A percentile compares a stretch with the other conserved stretches of the same genome.
Evolutionary conservation across 257 asterid genomes (phyloP).

Genomic region (Prunella vulgaris): DNA sequence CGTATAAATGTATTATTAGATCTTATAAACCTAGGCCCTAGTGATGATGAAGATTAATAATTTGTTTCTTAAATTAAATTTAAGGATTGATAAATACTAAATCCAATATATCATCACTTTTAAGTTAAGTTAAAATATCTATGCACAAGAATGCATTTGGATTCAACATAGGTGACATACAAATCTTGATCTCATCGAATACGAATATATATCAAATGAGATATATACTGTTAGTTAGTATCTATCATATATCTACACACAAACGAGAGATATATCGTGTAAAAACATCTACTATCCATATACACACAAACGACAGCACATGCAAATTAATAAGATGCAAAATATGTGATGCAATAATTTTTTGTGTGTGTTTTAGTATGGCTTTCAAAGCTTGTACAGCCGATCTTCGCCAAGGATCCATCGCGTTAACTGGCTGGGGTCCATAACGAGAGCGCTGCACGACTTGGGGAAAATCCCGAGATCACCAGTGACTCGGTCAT

Average conservation of each 20-base stretch:
- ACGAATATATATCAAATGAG: no score
- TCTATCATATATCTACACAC: background rate
- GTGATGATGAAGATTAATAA: no score
- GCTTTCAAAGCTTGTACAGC: constrained; percentile 38
- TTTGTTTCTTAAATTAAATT: no score
- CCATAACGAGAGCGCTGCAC: constrained; percentile 60
- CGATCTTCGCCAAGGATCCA: constrained; percentile 90
- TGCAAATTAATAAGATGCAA: background rate
- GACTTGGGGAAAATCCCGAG: constrained; percentile 89
- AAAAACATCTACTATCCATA: background rate
- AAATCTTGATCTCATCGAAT: no score
- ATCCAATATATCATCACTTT: no score
- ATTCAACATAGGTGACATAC: no score
- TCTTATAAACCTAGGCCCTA: no score
- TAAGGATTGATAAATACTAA: no score
- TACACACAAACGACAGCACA: background rate
- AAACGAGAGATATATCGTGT: background rate
- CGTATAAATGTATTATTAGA: no score
- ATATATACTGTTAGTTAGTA: background rate
- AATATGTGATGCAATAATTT: background rate
- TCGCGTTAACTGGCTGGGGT: constrained; percentile 89
- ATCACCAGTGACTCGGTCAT: constrained; percentile 48
- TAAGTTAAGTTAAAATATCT: no score
- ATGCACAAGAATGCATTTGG: no score
- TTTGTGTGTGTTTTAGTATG: background rate